Evolutionary conservation across 352 stramenopile species (phyloP).

Genomic region (Phytophthora agathidicida): DNA sequence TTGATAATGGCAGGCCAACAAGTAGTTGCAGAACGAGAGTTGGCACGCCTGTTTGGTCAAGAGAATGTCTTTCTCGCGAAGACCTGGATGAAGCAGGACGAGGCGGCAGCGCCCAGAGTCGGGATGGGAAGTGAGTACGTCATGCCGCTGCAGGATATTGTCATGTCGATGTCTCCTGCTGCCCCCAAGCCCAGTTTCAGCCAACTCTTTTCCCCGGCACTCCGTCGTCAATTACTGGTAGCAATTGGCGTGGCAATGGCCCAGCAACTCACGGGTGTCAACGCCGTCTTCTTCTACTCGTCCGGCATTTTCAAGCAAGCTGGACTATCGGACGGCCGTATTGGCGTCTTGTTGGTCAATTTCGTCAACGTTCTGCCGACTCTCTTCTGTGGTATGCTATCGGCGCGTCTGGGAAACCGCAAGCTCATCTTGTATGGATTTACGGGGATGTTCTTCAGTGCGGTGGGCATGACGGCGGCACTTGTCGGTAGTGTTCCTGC

Average conservation of each 20-base stretch:
- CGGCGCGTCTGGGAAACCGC: slow-evolving; percentile 52
- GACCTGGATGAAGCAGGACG: slow-evolving; percentile 44
- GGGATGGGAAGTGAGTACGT: slow-evolving; percentile 28
- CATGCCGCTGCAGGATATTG: slow-evolving; percentile 27
- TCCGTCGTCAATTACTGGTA: slow-evolving; percentile 50
- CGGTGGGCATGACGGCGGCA: slow-evolving; percentile 50
- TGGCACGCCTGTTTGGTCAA: slow-evolving; percentile 39
- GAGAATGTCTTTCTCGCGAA: slow-evolving; percentile 38
- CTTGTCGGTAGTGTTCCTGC: slow-evolving; percentile 29
- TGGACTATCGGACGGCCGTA: slow-evolving; percentile 56
- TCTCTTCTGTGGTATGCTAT: slow-evolving; percentile 43
- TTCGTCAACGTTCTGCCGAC: slow-evolving; percentile 63
- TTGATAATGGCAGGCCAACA: slow-evolving; percentile 36
- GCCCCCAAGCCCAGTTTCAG: slow-evolving; percentile 27
- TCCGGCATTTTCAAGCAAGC: slow-evolving; percentile 63
- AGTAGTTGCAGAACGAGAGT: slow-evolving; percentile 28
- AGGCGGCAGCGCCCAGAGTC: slow-evolving; percentile 21
- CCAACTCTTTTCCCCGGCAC: slow-evolving; percentile 22
- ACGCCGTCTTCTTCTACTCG: slow-evolving; percentile 79
- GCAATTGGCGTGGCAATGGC: slow-evolving; percentile 47
- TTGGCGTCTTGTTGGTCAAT: slow-evolving; percentile 63
- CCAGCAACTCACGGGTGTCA: slow-evolving; percentile 72
- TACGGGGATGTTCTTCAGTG: slow-evolving; percentile 53
- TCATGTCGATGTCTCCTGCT: slow-evolving; percentile 30
- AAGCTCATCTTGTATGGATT: slow-evolving; percentile 53